These are phyloP conservation scores for Pneumocystis jirovecii DNA, from an alignment of 1,139 yeast genomes.

Conservation along the genomic window DNA sequence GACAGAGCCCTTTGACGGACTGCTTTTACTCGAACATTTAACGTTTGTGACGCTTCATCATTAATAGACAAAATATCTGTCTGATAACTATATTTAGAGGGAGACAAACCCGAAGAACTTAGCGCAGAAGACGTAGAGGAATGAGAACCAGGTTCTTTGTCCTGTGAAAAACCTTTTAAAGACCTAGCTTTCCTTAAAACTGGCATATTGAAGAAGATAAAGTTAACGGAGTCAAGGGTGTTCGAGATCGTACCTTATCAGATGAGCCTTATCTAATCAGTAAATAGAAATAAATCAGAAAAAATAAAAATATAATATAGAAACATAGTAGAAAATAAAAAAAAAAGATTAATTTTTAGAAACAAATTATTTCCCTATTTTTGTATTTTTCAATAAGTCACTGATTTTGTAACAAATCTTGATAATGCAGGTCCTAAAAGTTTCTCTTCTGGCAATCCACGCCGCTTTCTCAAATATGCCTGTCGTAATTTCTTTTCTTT, in stretches of 20 bases:
- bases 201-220: neutral
- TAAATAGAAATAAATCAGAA: neutral
- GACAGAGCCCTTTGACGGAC: neutral
- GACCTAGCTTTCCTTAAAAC: neutral
- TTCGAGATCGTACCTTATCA: neutral
- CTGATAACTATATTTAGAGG: neutral
- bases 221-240: neutral
- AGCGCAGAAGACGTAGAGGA: neutral
- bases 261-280: neutral
- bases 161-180: neutral
- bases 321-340: neutral
- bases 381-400: neutral
- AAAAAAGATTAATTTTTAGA: neutral
- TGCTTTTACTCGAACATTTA: neutral
- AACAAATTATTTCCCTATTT: neutral
- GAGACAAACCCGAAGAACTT: neutral
- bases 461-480: constrained; percentile 33
- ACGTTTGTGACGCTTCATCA: neutral
- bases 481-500: constrained; percentile 62
- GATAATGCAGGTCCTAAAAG: constrained; percentile 22
- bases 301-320: neutral
- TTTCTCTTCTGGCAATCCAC: constrained; percentile 27
- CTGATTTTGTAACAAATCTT: constrained; percentile 16
- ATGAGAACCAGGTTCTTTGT: neutral
- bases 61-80: neutral